Conservation (phyloP, 2,329 filamentous ascomycete species). For the Arthrobotrys megalospora region DNA sequence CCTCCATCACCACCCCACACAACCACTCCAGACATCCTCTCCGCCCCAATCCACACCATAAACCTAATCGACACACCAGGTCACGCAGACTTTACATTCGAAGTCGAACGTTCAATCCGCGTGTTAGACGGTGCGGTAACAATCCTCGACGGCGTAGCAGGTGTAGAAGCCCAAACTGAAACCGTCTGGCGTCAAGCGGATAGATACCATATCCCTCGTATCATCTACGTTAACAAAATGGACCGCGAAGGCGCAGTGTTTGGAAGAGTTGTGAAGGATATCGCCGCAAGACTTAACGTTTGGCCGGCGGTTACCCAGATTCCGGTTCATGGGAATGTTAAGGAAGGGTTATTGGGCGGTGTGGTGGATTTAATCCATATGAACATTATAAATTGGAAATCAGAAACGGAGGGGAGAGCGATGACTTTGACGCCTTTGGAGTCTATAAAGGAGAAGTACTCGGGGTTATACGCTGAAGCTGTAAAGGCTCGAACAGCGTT, state of each 20-base stretch:
- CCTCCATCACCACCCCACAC: conserved; percentile 82
- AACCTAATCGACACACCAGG: conserved; percentile 99
- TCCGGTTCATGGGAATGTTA: conserved; percentile 91
- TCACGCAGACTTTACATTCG: conserved; percentile 99
- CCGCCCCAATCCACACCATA: conserved; percentile 78
- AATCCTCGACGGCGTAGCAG: conserved; percentile 97
- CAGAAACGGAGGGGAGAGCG: conserved; percentile 84
- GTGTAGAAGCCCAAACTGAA: conserved; percentile 90
- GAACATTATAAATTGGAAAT: conserved; percentile 93
- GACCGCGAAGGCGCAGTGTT: conserved; percentile 98
- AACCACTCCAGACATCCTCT: conserved; percentile 78
- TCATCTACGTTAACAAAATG: conserved; percentile 99
- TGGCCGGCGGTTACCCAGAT: conserved; percentile 96
- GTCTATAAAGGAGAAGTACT: conserved; percentile 79
- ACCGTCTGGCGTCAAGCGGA: conserved; percentile 99
- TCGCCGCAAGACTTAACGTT: conserved; percentile 91
- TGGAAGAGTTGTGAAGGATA: conserved; percentile 94
- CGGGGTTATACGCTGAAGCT: conserved; percentile 62
- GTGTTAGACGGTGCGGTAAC: conserved; percentile 97
- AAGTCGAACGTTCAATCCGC: conserved; percentile 94
- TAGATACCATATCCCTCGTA: conserved; percentile 93
- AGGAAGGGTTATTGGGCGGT: conserved; percentile 78
- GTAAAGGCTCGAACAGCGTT: conserved; percentile 81
- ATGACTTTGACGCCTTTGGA: conserved; percentile 81
- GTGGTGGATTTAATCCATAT: conserved; percentile 93